Evolutionary conservation across 2,329 filamentous ascomycete genomes (phyloP), one percentile per base, ranked within the genome.

Genomic region (Bipolaris cookei): DNA sequence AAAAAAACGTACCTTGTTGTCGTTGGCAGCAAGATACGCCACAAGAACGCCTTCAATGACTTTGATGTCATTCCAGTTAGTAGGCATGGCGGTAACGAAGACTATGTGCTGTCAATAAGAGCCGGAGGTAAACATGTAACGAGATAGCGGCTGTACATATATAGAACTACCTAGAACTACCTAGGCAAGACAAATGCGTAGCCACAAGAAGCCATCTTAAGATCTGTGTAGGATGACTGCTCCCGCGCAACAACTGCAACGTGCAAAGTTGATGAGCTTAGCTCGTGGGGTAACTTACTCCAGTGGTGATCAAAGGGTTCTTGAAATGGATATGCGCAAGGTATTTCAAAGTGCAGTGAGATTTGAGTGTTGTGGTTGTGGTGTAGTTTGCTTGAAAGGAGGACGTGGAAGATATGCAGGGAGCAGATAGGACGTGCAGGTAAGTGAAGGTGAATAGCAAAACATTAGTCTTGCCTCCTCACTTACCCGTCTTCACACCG

Each of bases 31-130:
- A 46, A 79, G 72, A 45, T 79, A 68, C 4, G 75, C 70, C 1
- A 77, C 75, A n/a, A 80, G 67, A 0, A 80, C 67, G 16, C 78
- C 74, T 61, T 79, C 73, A 54, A 72, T 70, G 8, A 67, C 70
- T 7, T 74, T 73, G 2, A 66, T 62, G 42, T 71, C 63, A 32
- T 73, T 59, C 77, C 77, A 79, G 45, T 78, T 69, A 58, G 77
- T 73, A 0, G 68, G 35, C 74, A 77, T 76, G 3, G 34, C 63
- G 46, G 45, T 5, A 16, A 11, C 21, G 38, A 14, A 13, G 14
- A 18, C 41, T 53, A 14, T 13, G 0, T 1, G 4, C 16, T 23
- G 42, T 51, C 42, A 46, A 51, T 39, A 6, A 25, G 10, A 1
- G n/a, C 16, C 20, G 28, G 30, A 3, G 1, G 30, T 6, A n/a